phyloP scores from a whole-genome alignment of 73 alveolate genomes.

The Tetrahymena malaccensis region DNA sequence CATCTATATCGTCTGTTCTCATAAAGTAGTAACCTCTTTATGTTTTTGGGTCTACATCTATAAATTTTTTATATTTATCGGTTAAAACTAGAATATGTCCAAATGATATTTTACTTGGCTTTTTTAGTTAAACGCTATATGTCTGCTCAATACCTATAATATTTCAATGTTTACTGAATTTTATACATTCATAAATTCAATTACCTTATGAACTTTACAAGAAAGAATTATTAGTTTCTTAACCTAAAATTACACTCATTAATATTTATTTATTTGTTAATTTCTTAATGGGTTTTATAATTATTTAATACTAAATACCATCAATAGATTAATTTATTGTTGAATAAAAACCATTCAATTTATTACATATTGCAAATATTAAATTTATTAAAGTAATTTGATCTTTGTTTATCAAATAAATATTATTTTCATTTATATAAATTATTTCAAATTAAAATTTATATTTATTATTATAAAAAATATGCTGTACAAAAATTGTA shows the following conservation, averaged over 20 bases:
- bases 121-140: neutral
- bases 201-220: neutral
- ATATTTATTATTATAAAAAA: too few relatives aligned
- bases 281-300: neutral
- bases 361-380: neutral
- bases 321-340: neutral
- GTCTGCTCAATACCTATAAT: neutral
- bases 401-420: neutral
- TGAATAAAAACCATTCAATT: neutral
- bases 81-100: neutral
- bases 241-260: neutral
- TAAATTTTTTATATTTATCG: too few relatives aligned
- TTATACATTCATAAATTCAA: neutral
- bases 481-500: too few relatives aligned
- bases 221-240: neutral
- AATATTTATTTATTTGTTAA: neutral
- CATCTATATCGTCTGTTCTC: neutral
- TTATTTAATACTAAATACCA: neutral
- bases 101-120: neutral
- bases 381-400: neutral
- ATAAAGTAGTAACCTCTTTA: neutral
- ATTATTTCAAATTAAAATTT: too few relatives aligned
- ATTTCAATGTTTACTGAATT: neutral
- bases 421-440: too few relatives aligned
- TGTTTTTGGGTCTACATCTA: neutral